phyloP scores from a whole-genome alignment of 2,329 filamentous ascomycete species.

The Mollisia scopiformis region DNA sequence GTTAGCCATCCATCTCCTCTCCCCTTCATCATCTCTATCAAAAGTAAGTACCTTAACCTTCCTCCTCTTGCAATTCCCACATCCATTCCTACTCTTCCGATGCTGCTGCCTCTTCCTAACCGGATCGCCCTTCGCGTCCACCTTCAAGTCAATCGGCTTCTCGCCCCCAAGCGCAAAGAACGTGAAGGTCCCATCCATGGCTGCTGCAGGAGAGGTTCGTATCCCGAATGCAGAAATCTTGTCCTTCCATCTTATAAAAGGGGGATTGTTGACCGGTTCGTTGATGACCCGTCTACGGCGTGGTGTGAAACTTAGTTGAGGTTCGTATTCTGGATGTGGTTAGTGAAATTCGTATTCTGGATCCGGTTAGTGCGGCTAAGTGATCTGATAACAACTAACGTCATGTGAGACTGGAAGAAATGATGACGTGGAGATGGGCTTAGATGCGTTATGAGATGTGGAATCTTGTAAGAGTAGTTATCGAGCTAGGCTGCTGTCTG shows the following conservation, averaged over 20 bases:
- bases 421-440: no score
- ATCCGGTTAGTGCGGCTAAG: no score
- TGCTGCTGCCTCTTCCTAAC: slow-evolving; percentile 12
- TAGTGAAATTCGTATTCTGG: neutral
- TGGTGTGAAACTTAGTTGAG: neutral
- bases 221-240: slow-evolving; percentile 6
- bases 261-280: neutral
- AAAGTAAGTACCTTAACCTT: slow-evolving; percentile 13
- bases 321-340: neutral
- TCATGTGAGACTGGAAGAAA: no score
- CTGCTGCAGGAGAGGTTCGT: slow-evolving; percentile 3
- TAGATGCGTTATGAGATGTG: no score
- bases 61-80: slow-evolving; percentile 12
- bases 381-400: no score
- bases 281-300: neutral
- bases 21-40: neutral
- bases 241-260: neutral
- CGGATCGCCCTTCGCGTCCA: slow-evolving; percentile 14
- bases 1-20: neutral
- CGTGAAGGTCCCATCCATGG: slow-evolving; percentile 2
- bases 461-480: no score
- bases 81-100: slow-evolving; percentile 13
- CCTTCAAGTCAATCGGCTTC: neutral
- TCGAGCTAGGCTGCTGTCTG: no score
- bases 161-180: slow-evolving; percentile 9